A percentile compares a stretch with the other conserved stretches of the same genome.
Conservation (phyloP, 129 eudicot species). For the Pulicaria dysenterica region DNA sequence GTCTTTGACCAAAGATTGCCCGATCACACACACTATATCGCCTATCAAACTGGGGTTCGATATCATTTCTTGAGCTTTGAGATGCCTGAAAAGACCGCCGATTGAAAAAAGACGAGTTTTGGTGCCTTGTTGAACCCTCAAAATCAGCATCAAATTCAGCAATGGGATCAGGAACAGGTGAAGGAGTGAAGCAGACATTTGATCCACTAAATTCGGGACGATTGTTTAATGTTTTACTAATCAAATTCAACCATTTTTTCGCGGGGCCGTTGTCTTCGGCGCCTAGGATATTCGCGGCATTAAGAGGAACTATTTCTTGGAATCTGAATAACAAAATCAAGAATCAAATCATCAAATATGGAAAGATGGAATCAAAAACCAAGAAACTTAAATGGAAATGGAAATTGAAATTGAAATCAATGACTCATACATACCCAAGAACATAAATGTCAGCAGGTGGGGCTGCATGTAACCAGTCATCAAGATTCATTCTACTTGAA, state of each 20-base stretch:
- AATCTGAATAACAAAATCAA: conserved; percentile 44
- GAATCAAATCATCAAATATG: not conserved
- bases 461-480: conserved; percentile 92
- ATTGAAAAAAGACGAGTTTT: conserved; percentile 48
- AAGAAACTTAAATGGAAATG: not conserved
- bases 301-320: conserved; percentile 92
- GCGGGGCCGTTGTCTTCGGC: conserved; percentile 98
- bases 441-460: conserved; percentile 97
- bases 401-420: not conserved
- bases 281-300: conserved; percentile 86
- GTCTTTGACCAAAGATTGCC: conserved; percentile 79
- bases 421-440: conserved; percentile 79
- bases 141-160: conserved; percentile 87
- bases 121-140: conserved; percentile 74
- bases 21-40: conserved; percentile 91
- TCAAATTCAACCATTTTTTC: conserved; percentile 70
- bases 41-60: conserved; percentile 68
- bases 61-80: conserved; percentile 55
- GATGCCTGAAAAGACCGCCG: conserved; percentile 88
- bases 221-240: conserved; percentile 65
- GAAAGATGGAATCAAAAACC: not conserved
- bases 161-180: conserved; percentile 80
- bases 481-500: conserved; percentile 69
- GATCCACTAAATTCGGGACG: conserved; percentile 60
- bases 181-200: conserved; percentile 66